Evolutionary conservation across 2,329 filamentous ascomycete genomes (phyloP).

Genomic region (Catunica adiposa): DNA sequence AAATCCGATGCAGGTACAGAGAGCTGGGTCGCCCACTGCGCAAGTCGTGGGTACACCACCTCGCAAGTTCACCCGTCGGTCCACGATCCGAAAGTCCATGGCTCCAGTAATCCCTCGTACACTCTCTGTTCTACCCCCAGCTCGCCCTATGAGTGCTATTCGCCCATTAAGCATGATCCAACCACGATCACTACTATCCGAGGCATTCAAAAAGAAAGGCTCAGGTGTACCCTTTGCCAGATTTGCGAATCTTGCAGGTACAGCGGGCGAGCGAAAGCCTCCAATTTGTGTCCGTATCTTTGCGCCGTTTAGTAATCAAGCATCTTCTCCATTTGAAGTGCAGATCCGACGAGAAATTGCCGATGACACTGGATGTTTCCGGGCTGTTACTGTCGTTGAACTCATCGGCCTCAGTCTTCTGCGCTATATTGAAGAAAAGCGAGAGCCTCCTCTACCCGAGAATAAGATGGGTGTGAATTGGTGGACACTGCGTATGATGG

Average conservation of each 20-base stretch:
- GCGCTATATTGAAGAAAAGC: conserved; percentile 61
- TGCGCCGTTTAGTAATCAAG: conserved; percentile 49
- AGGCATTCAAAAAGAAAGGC: conserved; percentile 55
- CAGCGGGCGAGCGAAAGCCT: conserved; percentile 50
- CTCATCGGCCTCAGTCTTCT: conserved; percentile 68
- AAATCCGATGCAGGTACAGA: conserved; percentile 33
- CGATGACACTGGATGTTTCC: conserved; percentile 43
- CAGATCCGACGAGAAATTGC: conserved; percentile 54
- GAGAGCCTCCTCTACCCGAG: conserved; percentile 46
- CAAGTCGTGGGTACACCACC: conserved; percentile 49
- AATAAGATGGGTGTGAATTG: conserved; percentile 63
- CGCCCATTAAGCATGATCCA: conserved; percentile 50
- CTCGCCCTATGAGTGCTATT: conserved; percentile 47
- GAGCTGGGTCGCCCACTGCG: conserved; percentile 30
- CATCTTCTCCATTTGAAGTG: conserved; percentile 52
- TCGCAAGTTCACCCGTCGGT: conserved; percentile 41
- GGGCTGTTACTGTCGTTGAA: conserved; percentile 56
- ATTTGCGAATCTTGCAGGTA: conserved; percentile 60
- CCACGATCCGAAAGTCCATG: conserved; percentile 46
- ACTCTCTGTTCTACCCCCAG: conserved; percentile 52
- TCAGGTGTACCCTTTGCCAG: conserved; percentile 57
- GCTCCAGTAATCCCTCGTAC: conserved; percentile 38
- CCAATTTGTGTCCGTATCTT: conserved; percentile 65
- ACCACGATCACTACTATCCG: conserved; percentile 54
- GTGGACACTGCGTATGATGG: conserved; percentile 71